Conservation (phyloP, 1,284 basidiomycete species). For the Crucibulum parvulum region DNA sequence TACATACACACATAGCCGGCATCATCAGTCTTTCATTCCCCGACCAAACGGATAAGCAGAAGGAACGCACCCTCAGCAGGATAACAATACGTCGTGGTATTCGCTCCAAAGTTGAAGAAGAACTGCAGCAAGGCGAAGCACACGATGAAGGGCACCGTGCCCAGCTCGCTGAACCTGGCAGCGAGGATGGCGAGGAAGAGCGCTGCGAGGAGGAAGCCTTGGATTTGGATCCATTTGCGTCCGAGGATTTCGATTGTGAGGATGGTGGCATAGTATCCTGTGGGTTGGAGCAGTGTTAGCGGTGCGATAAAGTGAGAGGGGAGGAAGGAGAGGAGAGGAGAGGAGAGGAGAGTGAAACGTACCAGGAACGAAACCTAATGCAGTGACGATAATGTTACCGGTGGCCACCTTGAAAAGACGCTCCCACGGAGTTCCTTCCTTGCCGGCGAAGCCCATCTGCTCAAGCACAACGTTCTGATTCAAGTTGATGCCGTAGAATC, state of each 20-base stretch:
- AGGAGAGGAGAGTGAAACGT: constrained; percentile 5
- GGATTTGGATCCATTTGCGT: constrained; percentile 74
- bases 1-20: neutral
- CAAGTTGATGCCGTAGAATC: constrained; percentile 77
- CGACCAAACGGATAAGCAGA: neutral
- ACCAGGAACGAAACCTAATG: constrained; percentile 74
- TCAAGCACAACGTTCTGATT: constrained; percentile 73
- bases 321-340: neutral
- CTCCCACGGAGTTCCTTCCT: constrained; percentile 58
- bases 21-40: neutral
- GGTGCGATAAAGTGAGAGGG: neutral
- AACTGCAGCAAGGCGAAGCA: constrained; percentile 65
- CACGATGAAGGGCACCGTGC: constrained; percentile 69
- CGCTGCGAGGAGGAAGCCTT: constrained; percentile 76
- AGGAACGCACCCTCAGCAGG: constrained; percentile 57
- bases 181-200: constrained; percentile 68
- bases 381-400: constrained; percentile 69
- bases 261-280: constrained; percentile 69
- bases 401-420: constrained; percentile 63
- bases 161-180: constrained; percentile 64
- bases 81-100: constrained; percentile 51
- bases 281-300: neutral
- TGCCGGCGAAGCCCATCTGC: constrained; percentile 65
- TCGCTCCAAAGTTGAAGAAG: constrained; percentile 81
- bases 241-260: constrained; percentile 72